phyloP scores from a whole-genome alignment of 805 yeast genomes.

The Metschnikowia dekortorum region DNA sequence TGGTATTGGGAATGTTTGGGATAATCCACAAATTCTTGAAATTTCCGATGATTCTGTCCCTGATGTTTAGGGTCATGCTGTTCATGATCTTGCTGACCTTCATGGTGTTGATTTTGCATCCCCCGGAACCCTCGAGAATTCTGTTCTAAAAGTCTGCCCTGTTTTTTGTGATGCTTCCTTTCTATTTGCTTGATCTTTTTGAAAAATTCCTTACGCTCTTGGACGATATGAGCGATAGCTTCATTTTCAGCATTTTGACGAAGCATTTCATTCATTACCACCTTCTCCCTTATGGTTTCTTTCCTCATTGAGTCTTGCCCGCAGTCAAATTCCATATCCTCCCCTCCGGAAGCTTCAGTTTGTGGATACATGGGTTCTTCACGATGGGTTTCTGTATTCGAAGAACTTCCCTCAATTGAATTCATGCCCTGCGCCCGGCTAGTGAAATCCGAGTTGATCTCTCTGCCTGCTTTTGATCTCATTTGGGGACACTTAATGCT shows the following conservation, averaged over 20 bases:
- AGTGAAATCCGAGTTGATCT: background rate
- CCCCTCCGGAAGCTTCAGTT: background rate
- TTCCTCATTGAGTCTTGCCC: background rate
- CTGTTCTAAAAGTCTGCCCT: background rate
- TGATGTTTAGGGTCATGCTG: background rate
- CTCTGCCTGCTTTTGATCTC: background rate
- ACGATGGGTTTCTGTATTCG: background rate
- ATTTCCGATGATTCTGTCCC: no score
- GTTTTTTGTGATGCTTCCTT: background rate
- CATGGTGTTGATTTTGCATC: background rate
- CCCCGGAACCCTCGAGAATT: background rate
- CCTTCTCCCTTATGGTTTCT: background rate
- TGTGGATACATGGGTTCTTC: no score
- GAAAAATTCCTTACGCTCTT: background rate
- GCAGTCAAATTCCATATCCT: background rate
- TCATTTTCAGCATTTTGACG: background rate
- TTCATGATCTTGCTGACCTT: background rate
- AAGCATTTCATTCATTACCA: background rate
- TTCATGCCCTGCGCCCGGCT: background rate
- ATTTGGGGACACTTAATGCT: background rate
- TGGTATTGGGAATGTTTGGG: no score
- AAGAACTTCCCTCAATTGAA: background rate
- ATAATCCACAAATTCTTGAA: no score
- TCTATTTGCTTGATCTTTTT: background rate
- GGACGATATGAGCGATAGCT: background rate